Percentiles rank a stretch among this genome's conserved stretches.
Evolutionary conservation across 495 filamentous ascomycete genomes (phyloP).

Genomic region (Penicillium fimorum): DNA sequence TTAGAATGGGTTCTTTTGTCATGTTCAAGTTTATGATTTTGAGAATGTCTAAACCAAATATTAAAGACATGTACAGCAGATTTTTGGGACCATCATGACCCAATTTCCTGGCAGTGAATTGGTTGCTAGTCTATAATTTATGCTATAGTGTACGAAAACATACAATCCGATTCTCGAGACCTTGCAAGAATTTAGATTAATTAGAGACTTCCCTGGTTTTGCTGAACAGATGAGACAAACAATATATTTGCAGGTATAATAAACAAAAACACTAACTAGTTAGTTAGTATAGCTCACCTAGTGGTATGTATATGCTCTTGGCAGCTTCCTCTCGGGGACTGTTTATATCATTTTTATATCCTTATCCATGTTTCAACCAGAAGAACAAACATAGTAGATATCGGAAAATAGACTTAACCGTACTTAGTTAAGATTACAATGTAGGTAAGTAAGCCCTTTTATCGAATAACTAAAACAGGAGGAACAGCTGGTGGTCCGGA

Average conservation of each 20-base stretch:
- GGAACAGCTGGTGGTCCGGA: too few relatives aligned
- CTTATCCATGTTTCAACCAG: too few relatives aligned
- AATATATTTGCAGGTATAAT: background rate
- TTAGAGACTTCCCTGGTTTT: background rate
- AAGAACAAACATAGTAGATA: too few relatives aligned
- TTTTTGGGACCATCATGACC: background rate
- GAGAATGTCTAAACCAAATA: background rate
- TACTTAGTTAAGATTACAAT: too few relatives aligned
- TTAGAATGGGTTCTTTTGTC: constrained; percentile 18
- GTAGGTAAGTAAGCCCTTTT: too few relatives aligned
- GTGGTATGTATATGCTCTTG: background rate
- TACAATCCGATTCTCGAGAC: background rate
- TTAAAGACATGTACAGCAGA: background rate
- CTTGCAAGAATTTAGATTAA: background rate
- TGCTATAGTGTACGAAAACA: background rate
- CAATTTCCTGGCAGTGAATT: background rate
- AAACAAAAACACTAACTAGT: background rate
- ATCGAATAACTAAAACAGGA: too few relatives aligned
- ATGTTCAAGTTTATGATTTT: constrained; percentile 3
- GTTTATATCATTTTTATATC: too few relatives aligned
- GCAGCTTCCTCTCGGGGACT: too few relatives aligned
- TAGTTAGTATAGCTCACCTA: background rate
- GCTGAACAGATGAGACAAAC: background rate
- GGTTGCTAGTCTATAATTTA: background rate
- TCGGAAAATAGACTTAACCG: too few relatives aligned